phyloP scores from a whole-genome alignment of 495 filamentous ascomycete genomes.

The Hyaloscypha bicolor region DNA sequence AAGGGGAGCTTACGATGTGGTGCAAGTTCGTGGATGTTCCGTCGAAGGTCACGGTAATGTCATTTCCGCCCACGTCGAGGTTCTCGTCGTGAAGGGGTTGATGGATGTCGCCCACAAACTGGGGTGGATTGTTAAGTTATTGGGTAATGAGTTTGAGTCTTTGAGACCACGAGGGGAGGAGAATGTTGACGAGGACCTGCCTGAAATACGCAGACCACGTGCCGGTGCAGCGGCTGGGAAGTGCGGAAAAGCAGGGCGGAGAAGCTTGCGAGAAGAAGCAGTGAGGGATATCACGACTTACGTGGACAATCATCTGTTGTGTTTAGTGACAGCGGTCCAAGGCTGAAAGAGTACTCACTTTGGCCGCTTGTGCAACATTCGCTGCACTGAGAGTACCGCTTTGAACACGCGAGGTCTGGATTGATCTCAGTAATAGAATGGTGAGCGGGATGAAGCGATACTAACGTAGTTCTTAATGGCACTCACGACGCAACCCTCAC shows the following conservation, averaged over 20 bases:
- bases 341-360: constrained; percentile 7
- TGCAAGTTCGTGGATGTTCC: constrained; percentile 61
- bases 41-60: constrained; percentile 56
- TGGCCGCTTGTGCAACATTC: constrained; percentile 21
- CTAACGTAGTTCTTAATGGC: constrained; percentile 64
- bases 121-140: constrained; percentile 15
- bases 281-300: constrained; percentile 18
- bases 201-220: constrained; percentile 14
- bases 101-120: constrained; percentile 63
- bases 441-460: background rate
- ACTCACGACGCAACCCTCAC: constrained; percentile 57
- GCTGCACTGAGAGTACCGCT: constrained; percentile 18
- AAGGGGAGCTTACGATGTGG: constrained; percentile 30
- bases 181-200: constrained; percentile 6
- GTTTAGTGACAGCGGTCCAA: background rate
- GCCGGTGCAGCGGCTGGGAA: constrained; percentile 4
- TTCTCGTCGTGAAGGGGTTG: constrained; percentile 67
- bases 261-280: background rate
- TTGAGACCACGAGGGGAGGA: constrained; percentile 28
- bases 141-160: background rate
- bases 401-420: constrained; percentile 20
- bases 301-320: constrained; percentile 30
- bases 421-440: background rate
- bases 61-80: constrained; percentile 59
- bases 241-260: background rate